Conservation (phyloP, 2,329 filamentous ascomycete species). For the Penicillium frequentans region DNA sequence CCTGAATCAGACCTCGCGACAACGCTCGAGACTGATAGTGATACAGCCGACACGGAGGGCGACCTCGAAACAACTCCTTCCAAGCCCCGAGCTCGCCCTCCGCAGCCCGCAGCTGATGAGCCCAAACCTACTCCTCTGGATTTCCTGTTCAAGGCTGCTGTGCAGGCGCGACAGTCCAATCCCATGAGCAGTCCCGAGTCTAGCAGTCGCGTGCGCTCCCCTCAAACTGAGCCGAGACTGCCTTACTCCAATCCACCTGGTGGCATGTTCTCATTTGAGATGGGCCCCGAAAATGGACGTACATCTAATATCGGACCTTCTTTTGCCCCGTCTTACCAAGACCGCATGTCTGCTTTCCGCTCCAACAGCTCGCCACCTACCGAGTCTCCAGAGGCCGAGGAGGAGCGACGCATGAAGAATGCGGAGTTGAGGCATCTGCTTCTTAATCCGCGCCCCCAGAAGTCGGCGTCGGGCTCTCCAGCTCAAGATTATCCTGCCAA, state of each 20-base stretch:
- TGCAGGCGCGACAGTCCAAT: conserved; percentile 61
- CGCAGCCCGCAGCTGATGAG: conserved; percentile 40
- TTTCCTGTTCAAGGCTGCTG: conserved; percentile 84
- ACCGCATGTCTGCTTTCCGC: conserved; percentile 47
- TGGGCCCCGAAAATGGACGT: conserved; percentile 57
- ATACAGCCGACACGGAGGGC: conserved; percentile 36
- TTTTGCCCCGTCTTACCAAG: conserved; percentile 61
- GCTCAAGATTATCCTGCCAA: conserved; percentile 11
- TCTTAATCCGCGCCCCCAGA: conserved; percentile 43
- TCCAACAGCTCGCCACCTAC: conserved; percentile 29
- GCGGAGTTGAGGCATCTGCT: conserved; percentile 48
- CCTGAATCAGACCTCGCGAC: conserved; percentile 57
- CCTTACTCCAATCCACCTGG: conserved; percentile 50
- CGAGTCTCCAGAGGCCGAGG: conserved; percentile 33
- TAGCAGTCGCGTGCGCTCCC: conserved; percentile 52
- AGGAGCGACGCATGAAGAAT: conserved; percentile 44
- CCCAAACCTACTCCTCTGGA: conserved; percentile 73
- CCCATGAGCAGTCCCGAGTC: conserved; percentile 47
- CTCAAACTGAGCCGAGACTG: conserved; percentile 42
- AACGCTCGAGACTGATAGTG: conserved; percentile 40
- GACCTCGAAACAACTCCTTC: conserved; percentile 43
- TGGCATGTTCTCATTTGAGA: conserved; percentile 67
- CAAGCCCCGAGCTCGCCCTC: conserved; percentile 43
- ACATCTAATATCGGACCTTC: conserved; percentile 61
- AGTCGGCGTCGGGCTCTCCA: conserved; percentile 29